phyloP scores from a whole-genome alignment of 768 basidiomycete genomes.

The Vararia minispora region DNA sequence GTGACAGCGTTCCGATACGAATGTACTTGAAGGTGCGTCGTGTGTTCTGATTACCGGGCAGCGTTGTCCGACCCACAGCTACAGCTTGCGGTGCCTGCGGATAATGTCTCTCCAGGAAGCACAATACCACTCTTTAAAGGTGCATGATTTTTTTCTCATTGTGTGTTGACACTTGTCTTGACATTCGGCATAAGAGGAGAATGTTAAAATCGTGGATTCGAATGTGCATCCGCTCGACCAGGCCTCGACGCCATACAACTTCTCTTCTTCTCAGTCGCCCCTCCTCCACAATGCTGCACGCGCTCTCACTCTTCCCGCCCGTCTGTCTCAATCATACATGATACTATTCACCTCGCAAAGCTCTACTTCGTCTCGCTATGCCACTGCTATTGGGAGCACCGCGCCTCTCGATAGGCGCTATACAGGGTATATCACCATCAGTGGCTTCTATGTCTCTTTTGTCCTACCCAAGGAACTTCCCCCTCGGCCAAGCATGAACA shows the following conservation, averaged over 20 bases:
- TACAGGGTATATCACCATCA: constrained; percentile 66
- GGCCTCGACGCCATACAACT: constrained; percentile 64
- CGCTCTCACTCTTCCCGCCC: constrained; percentile 54
- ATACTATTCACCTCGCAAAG: constrained; percentile 32
- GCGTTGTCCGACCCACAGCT: constrained; percentile 29
- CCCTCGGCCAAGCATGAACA: constrained; percentile 12
- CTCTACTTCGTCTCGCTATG: constrained; percentile 23
- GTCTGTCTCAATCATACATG: constrained; percentile 48
- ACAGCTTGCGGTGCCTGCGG: constrained; percentile 44
- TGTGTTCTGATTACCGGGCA: background rate
- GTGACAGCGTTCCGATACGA: constrained; percentile 55
- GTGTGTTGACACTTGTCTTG: too few species aligned
- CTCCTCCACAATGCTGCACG: constrained; percentile 58
- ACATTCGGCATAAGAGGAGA: constrained; percentile 46
- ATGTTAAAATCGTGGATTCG: constrained; percentile 60
- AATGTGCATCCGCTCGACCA: constrained; percentile 69
- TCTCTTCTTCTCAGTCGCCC: constrained; percentile 51
- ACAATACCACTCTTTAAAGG: constrained; percentile 68
- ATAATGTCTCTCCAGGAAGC: constrained; percentile 52
- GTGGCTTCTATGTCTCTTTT: constrained; percentile 66
- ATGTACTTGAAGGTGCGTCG: constrained; percentile 65
- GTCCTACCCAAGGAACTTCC: constrained; percentile 60
- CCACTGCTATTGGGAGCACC: constrained; percentile 23
- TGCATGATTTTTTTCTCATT: constrained; percentile 15
- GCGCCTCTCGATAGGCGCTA: constrained; percentile 54